Evolutionary conservation across 768 basidiomycete genomes (phyloP), one percentile per base, ranked within the genome.

Genomic region (Lepiota subincarnata): DNA sequence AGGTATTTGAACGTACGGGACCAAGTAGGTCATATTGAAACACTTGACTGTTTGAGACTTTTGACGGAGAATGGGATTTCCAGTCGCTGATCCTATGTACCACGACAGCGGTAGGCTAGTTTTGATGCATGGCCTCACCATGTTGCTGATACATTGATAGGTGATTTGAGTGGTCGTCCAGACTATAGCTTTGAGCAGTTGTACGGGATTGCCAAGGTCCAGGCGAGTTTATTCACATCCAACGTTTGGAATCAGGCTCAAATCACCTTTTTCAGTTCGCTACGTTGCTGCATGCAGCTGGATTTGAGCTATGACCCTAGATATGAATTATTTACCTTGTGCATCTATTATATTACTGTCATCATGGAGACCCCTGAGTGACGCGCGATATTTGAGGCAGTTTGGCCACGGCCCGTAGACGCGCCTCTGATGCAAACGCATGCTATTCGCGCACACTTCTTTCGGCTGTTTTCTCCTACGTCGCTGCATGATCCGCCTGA

Each of bases 41-140:
- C 20, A 6, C n/a, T 39, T 16, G 20, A 14, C 24, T 22, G 31
- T 47, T 36, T 19, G 44, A 20, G n/a, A 6, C 12, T 1, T 28
- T 24, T 5, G 8, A 36, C 24, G 45, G 46, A 7, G 44, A 35
- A 38, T 41, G 37, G n/a, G 20, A 48, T 55, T 35, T 48, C 35
- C 55, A 84, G 92, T 97, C 63, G 83, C 77, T 14, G 92, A 93
- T 66, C 91, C 91, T 8, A 89, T 89, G 86, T 93, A 92, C 64
- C 89, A 92, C 66, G 91, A 89, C 65, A 86, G 84, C 62, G 84
- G 87, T 83, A 56, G 24, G 75, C 62, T 31, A 31, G 4, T 14
- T 45, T 54, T 47, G 8, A 44, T 55, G 14, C 46, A 50, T 19
- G 16, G 20, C 48, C 51, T 1, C 16, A 16, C 6, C n/a, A 10